Conservation (phyloP, 2,329 filamentous ascomycete genomes). For the Aaosphaeria pasadenensis region DNA sequence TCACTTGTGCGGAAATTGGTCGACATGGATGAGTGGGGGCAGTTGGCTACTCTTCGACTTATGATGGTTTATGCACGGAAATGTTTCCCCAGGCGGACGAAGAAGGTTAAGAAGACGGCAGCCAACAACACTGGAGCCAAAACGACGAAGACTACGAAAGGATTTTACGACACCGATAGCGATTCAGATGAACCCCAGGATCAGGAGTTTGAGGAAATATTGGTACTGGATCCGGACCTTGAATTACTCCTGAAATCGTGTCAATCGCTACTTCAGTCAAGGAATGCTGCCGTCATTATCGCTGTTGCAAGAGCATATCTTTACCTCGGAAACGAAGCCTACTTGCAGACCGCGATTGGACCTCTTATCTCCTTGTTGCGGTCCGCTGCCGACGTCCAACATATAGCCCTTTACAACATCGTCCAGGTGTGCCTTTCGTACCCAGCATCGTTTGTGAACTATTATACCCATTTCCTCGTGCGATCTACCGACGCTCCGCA, state of each 20-base stretch:
- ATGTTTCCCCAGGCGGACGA: conserved; percentile 75
- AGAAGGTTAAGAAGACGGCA: conserved; percentile 55
- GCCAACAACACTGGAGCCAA: conserved; percentile 26
- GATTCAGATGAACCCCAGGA: conserved; percentile 46
- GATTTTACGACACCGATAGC: conserved; percentile 68
- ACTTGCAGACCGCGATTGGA: conserved; percentile 73
- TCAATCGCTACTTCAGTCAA: conserved; percentile 81
- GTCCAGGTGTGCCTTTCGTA: conserved; percentile 81
- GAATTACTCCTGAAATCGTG: conserved; percentile 76
- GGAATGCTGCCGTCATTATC: conserved; percentile 89
- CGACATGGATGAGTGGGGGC: conserved; percentile 99
- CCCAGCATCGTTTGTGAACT: conserved; percentile 80
- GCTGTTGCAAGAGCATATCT: conserved; percentile 83
- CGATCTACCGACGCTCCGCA: conserved; percentile 73
- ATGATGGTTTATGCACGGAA: conserved; percentile 81
- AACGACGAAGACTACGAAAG: conserved; percentile 50
- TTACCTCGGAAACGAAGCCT: conserved; percentile 75
- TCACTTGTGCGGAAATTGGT: conserved; percentile 83
- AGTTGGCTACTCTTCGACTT: conserved; percentile 76
- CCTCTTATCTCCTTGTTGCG: conserved; percentile 84
- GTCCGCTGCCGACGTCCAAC: conserved; percentile 80
- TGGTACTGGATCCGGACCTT: conserved; percentile 75
- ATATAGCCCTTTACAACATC: conserved; percentile 89
- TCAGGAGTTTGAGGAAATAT: conserved; percentile 54
- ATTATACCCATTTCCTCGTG: conserved; percentile 86